Evolutionary conservation across 805 yeast species (phyloP).

Genomic region (Pichia nakasei): DNA sequence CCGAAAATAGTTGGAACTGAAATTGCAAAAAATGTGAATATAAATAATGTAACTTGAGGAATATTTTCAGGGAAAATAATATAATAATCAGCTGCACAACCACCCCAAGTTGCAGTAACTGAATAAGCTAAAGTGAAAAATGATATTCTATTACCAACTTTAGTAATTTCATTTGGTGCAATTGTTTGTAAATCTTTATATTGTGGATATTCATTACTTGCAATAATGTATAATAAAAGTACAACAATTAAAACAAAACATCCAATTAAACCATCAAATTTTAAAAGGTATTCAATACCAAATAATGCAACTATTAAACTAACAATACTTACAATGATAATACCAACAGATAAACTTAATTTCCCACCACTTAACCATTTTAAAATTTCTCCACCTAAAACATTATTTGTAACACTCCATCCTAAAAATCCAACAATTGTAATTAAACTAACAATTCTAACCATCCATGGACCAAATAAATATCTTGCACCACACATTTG

Average conservation of each 20-base stretch:
- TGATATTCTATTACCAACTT: slow-evolving; percentile 61
- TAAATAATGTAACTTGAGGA: slow-evolving; percentile 44
- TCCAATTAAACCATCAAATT: slow-evolving; percentile 59
- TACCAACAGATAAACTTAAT: slow-evolving; percentile 67
- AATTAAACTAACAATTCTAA: slow-evolving; percentile 63
- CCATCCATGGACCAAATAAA: slow-evolving; percentile 80
- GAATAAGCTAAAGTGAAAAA: slow-evolving; percentile 69
- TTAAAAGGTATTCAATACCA: slow-evolving; percentile 66
- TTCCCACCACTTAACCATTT: slow-evolving; percentile 54
- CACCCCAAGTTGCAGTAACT: slow-evolving; percentile 84
- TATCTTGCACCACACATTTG: slow-evolving; percentile 80
- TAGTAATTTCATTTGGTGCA: slow-evolving; percentile 31
- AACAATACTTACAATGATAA: slow-evolving; percentile 55
- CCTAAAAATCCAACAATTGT: slow-evolving; percentile 73
- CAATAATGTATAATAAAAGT: slow-evolving; percentile 54
- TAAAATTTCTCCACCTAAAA: slow-evolving; percentile 80
- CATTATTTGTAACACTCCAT: slow-evolving; percentile 91
- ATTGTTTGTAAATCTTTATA: slow-evolving; percentile 30
- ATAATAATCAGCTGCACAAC: slow-evolving; percentile 78
- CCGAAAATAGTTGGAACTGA: slow-evolving; percentile 68
- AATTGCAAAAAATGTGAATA: slow-evolving; percentile 57
- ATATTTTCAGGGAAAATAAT: slow-evolving; percentile 70
- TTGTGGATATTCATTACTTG: slow-evolving; percentile 34
- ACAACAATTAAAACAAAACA: slow-evolving; percentile 64
- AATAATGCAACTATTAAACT: slow-evolving; percentile 63